Evolutionary conservation across 345 rosid species (phyloP), one percentile per base, ranked within the genome.

Genomic region (Syzygium aqueum): DNA sequence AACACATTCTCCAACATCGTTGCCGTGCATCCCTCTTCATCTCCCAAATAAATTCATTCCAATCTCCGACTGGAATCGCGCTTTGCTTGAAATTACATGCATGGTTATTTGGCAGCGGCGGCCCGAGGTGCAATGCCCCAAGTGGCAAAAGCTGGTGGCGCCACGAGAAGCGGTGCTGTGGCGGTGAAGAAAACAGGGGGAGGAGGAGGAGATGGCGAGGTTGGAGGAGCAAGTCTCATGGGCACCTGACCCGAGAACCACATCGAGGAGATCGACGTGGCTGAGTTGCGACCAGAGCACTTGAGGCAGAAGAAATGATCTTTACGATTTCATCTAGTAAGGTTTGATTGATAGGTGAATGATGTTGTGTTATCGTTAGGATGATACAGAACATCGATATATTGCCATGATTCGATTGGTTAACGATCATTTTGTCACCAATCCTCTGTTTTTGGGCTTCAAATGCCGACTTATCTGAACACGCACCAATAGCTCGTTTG

Each of bases 181-280:
- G 46, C 37, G 61, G 85, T 6, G 13, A 53, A 84, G 54, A 51
- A 49, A 73, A 73, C 49, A 73, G 49, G 82, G 82, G 82, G 46
- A 73, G 82, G 82, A 73, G 49, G 80, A 73, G 82, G 10, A 37
- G 82, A 73, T 5, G 49, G 49, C 82, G 49, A 73, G 49, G 43
- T 33, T 49, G 11, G 82, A 37, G 27, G 27, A 27, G 82, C 49
- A 19, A 27, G 49, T 73, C 82, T 73, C 82, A 3, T 95, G 96
- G 98, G 91, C 93, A 37, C 99, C 98, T 0, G 99, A 96, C 86
- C 99, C 97, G 22, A 92, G 92, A 92, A 92, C 85, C 89, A 89
- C 52, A 89, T 91, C 5, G 90, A 91, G 10, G 98, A 94, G 90
- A 87, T 94, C 33, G 97, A 95, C 88, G 93, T 88, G 25, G 98